Conservation (phyloP, 306 rosid genomes). For the Argentina anserina region DNA sequence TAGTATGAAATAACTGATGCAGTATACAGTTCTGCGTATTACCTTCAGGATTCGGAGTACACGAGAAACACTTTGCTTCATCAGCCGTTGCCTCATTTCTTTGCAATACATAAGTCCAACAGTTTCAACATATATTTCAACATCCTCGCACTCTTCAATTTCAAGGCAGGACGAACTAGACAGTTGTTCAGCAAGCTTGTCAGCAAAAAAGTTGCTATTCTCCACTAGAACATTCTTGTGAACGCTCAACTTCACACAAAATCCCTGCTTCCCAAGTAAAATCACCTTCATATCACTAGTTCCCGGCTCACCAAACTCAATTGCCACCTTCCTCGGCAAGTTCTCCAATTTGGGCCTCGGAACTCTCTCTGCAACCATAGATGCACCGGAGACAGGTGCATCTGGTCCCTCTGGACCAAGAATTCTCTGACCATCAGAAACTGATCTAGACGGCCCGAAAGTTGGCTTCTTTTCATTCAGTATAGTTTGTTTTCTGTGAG, state of each 20-base stretch:
- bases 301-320: conserved; percentile 95
- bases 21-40: conserved; percentile 20
- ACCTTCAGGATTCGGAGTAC: conserved; percentile 82
- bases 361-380: conserved; percentile 53
- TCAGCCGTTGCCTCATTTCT: conserved; percentile 74
- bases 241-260: conserved; percentile 84
- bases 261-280: conserved; percentile 80
- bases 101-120: conserved; percentile 94
- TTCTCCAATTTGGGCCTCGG: conserved; percentile 59
- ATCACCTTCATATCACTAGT: conserved; percentile 71
- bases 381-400: conserved; percentile 33
- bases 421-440: conserved; percentile 50
- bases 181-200: conserved; percentile 50
- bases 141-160: conserved; percentile 79
- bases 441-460: conserved; percentile 46
- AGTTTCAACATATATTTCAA: conserved; percentile 85
- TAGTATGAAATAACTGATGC: conserved; percentile 3
- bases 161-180: conserved; percentile 49
- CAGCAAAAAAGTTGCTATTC: conserved; percentile 60
- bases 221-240: conserved; percentile 64
- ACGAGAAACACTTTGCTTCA: conserved; percentile 84
- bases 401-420: conserved; percentile 51
- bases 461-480: conserved; percentile 49
- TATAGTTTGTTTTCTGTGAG: conserved; percentile 44
- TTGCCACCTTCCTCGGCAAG: conserved; percentile 81